Base-by-base conservation (phyloP, 805 yeast species). In the Hagleromyces aurorensis region DNA sequence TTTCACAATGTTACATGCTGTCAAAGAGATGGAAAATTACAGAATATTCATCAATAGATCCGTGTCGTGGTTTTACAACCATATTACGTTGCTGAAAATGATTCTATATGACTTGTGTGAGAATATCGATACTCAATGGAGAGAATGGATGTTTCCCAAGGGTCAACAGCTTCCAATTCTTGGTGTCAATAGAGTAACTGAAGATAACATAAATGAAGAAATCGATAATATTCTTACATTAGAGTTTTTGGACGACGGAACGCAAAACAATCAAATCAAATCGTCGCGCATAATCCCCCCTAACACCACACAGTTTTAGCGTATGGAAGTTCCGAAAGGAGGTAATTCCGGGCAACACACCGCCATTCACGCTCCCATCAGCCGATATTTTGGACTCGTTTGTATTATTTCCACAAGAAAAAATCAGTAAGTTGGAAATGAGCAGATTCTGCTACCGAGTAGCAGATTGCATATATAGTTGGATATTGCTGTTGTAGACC, bases 51-150 rank as follows among this genome's bases (percentile, higher is more conserved):
- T 55, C 21, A 52, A 50, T 29, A 39, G 59, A 32, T 55, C 61
- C 2, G 61, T 55, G 2, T 55, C 61, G 3, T 55, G 61, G 61
- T 55, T 55, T 23, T 55, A 55, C 31, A 55, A 55, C 33, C 61
- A 55, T 34, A 54, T 55, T 15, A 55, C 61, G 1, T 32, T 55
- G 19, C 41, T 55, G 16, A 55, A 54, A 33, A 54, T 55, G 57
- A 52, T 54, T 14, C 35, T 55, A 10, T 55, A 49, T 31, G 61
- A 55, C 36, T 38, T 55, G 13, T 53, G 59, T 39, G 57, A 52
- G 27, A 51, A 52, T 25, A 40, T 46, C 2, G 46, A 42, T n/a
- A 43, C 55, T 5, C 56, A 52, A 20, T 54, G 61, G 59, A 47
- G 61, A 32, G 59, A 54, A 25, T 55, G 61, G 61, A 55, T 55